phyloP scores from a whole-genome alignment of 225 moss, liverwort and hornwort genomes.

The Bryoerythrophyllum caledonicum region DNA sequence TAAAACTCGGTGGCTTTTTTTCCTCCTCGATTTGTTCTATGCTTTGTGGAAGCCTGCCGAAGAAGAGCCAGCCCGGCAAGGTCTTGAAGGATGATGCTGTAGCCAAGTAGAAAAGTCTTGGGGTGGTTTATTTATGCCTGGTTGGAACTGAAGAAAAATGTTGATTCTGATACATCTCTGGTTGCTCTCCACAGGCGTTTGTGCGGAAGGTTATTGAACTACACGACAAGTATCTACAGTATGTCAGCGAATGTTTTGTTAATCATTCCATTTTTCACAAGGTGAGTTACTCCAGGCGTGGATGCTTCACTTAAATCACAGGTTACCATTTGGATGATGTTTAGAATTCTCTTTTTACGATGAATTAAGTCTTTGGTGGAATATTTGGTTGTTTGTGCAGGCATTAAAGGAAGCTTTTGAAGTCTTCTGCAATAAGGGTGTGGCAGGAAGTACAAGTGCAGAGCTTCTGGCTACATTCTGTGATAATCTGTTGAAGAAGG shows the following conservation, averaged over 20 bases:
- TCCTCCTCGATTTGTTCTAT: too few species aligned
- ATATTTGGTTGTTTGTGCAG: slow-evolving; percentile 45
- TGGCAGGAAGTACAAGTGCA: slow-evolving; percentile 96
- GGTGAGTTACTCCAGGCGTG: slow-evolving; percentile 37
- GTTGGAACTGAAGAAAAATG: background rate
- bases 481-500: slow-evolving; percentile 94
- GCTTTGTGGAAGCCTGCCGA: too few species aligned
- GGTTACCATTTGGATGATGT: background rate
- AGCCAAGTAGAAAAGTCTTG: background rate
- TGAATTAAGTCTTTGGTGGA: background rate
- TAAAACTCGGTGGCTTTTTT: too few species aligned
- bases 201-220: slow-evolving; percentile 98
- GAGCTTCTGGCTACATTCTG: slow-evolving; percentile 97
- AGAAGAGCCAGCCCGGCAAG: too few species aligned
- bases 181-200: slow-evolving; percentile 64
- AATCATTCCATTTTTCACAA: slow-evolving; percentile 96
- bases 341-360: background rate
- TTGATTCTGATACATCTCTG: slow-evolving; percentile 4
- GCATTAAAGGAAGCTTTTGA: slow-evolving; percentile 98
- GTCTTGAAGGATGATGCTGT: background rate
- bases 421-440: slow-evolving; percentile 96
- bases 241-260: slow-evolving; percentile 93
- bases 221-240: slow-evolving; percentile 95
- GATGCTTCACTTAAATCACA: background rate
- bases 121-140: background rate